Evolutionary conservation across 1,284 basidiomycete genomes (phyloP).

Genomic region (Ustilago vetiveriae): DNA sequence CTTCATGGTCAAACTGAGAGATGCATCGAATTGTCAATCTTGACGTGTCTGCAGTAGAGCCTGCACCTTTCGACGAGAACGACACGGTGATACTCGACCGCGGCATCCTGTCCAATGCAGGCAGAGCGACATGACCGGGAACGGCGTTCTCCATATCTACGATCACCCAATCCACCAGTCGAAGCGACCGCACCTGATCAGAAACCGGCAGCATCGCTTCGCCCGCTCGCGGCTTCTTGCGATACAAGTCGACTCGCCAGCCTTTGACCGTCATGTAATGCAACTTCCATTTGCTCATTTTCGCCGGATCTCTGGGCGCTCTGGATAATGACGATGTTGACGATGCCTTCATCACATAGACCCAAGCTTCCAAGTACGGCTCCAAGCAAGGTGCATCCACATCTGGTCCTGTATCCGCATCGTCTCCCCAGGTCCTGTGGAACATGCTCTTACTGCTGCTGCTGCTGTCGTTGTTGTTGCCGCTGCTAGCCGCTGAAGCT

Average conservation of each 20-base stretch:
- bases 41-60: not conserved
- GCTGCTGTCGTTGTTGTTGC: too few relatives aligned
- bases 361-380: constrained; percentile 56
- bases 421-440: constrained; percentile 3
- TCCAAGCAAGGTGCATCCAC: constrained; percentile 27
- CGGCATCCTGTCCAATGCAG: constrained; percentile 30
- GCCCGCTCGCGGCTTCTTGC: constrained; percentile 38
- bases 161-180: constrained; percentile 27
- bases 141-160: constrained; percentile 19
- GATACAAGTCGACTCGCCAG: constrained; percentile 42
- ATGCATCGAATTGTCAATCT: constrained; percentile 42
- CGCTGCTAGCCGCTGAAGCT: too few relatives aligned
- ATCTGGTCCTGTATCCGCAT: constrained; percentile 12
- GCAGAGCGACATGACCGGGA: constrained; percentile 22
- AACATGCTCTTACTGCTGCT: too few relatives aligned
- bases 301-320: constrained; percentile 5
- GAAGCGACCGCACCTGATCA: constrained; percentile 30
- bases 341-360: constrained; percentile 50
- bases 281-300: constrained; percentile 55
- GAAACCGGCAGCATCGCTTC: constrained; percentile 21
- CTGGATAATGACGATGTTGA: constrained; percentile 7
- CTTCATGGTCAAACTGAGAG: constrained; percentile 42
- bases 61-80: constrained; percentile 11
- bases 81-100: constrained; percentile 20
- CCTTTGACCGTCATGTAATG: constrained; percentile 51